Conservation (phyloP, 2,329 filamentous ascomycete species). For the Alternaria solani region DNA sequence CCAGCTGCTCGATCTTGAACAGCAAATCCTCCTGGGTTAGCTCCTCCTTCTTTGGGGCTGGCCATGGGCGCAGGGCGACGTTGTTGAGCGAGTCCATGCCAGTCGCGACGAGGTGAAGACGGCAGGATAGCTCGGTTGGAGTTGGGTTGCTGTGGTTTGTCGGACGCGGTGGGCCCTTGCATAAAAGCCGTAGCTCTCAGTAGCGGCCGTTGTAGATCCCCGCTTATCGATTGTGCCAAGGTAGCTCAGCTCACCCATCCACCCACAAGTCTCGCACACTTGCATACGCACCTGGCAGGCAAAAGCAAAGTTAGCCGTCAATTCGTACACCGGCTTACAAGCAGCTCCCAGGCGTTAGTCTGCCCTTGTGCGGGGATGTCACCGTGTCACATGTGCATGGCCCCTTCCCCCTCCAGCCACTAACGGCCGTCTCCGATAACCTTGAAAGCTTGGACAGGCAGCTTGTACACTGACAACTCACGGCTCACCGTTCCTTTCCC, state of each 20-base stretch:
- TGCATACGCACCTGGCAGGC: constrained; percentile 1
- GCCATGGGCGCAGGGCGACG: constrained; percentile 71
- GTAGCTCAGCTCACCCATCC: constrained; percentile 8
- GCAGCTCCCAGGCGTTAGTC: constrained; percentile 5
- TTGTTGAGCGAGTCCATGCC: constrained; percentile 47
- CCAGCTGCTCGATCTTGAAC: constrained; percentile 80
- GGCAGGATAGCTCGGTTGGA: constrained; percentile 8
- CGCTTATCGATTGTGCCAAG: constrained; percentile 19
- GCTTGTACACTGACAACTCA: constrained; percentile 28
- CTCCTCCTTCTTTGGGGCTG: constrained; percentile 60
- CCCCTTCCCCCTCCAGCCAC: constrained; percentile 26
- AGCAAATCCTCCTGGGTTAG: constrained; percentile 64
- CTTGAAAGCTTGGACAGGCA: constrained; percentile 31
- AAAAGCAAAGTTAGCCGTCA: background rate
- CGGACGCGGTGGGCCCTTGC: constrained; percentile 26
- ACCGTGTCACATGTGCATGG: constrained; percentile 29
- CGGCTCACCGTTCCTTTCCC: constrained; percentile 15
- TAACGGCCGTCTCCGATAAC: constrained; percentile 39
- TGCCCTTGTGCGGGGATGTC: constrained; percentile 8
- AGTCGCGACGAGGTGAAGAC: background rate
- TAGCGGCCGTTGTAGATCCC: constrained; percentile 19
- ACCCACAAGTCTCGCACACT: constrained; percentile 3
- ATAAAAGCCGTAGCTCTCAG: constrained; percentile 26
- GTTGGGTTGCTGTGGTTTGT: constrained; percentile 19
- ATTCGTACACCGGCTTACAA: background rate